Percentiles rank a stretch among this genome's conserved stretches.
Evolutionary conservation across 1,284 basidiomycete genomes (phyloP).

Genomic region (Rhodotorula sp.): DNA sequence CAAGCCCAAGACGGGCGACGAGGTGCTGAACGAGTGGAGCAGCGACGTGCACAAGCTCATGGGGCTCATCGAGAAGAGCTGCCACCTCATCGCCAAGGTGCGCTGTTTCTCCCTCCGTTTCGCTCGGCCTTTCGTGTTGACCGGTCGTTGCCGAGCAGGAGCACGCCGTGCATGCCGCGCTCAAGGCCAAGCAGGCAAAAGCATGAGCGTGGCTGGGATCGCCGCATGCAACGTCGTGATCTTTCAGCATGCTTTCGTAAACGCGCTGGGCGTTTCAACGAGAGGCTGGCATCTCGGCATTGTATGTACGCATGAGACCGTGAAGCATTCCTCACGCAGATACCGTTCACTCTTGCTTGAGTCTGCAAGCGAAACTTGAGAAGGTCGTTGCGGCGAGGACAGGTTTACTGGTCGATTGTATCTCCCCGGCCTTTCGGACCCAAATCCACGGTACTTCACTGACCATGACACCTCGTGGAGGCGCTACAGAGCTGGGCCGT

Average conservation of each 20-base stretch:
- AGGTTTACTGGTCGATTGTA: too few relatives aligned
- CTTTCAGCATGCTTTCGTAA: neutral
- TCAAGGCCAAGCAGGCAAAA: constrained; percentile 35
- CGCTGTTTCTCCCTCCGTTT: constrained; percentile 19
- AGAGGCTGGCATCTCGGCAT: too few relatives aligned
- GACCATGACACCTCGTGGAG: too few relatives aligned
- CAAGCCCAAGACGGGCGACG: constrained; percentile 65
- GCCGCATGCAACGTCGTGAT: neutral
- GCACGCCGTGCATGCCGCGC: constrained; percentile 48
- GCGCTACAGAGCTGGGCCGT: too few relatives aligned
- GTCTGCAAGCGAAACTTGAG: too few relatives aligned
- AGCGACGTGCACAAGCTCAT: constrained; percentile 86
- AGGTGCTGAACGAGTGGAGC: constrained; percentile 95
- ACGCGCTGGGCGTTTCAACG: too few relatives aligned
- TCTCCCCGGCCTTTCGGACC: too few relatives aligned
- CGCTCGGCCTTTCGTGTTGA: neutral
- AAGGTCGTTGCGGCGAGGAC: too few relatives aligned
- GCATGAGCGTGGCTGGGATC: constrained; percentile 9
- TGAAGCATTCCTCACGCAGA: too few relatives aligned
- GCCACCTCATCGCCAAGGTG: constrained; percentile 57
- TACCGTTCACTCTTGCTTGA: too few relatives aligned
- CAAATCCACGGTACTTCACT: too few relatives aligned
- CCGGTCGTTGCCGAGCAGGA: constrained; percentile 32
- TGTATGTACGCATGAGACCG: too few relatives aligned
- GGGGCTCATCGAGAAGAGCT: constrained; percentile 56